Percentiles rank a stretch among this genome's conserved stretches.
phyloP scores from a whole-genome alignment of 2,329 filamentous ascomycete species.

The Hypoxylon sp. region DNA sequence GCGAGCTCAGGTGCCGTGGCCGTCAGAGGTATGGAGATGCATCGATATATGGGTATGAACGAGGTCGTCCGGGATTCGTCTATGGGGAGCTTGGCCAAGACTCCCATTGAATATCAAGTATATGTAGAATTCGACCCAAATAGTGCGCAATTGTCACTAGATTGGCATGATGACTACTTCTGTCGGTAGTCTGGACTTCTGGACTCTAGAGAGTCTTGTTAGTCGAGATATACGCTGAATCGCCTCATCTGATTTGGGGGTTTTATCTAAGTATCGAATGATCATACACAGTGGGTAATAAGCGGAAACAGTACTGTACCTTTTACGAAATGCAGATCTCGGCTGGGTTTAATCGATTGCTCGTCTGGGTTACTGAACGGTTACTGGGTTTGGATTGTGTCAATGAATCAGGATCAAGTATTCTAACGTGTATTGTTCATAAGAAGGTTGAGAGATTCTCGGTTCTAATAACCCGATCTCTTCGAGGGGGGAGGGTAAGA shows the following conservation, averaged over 20 bases:
- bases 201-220: constrained; percentile 40
- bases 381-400: constrained; percentile 15
- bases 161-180: constrained; percentile 40
- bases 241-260: constrained; percentile 37
- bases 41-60: constrained; percentile 51
- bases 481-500: constrained; percentile 32
- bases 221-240: constrained; percentile 32
- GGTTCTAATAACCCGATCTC: constrained; percentile 26
- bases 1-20: constrained; percentile 43
- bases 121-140: constrained; percentile 38
- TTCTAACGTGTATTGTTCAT: constrained; percentile 7
- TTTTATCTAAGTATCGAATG: constrained; percentile 39
- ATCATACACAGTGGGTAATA: constrained; percentile 42
- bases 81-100: constrained; percentile 45
- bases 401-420: constrained; percentile 17
- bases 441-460: constrained; percentile 15
- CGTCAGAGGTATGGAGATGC: constrained; percentile 46
- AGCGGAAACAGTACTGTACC: constrained; percentile 41
- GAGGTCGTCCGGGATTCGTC: constrained; percentile 47
- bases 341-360: constrained; percentile 24
- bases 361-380: constrained; percentile 7
- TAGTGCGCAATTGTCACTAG: constrained; percentile 42
- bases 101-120: constrained; percentile 48
- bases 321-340: constrained; percentile 27
- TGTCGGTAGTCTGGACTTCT: constrained; percentile 26